These are phyloP conservation scores for Lactarius hatsudake DNA, from an alignment of 768 basidiomycete genomes.

Conservation along the genomic window DNA sequence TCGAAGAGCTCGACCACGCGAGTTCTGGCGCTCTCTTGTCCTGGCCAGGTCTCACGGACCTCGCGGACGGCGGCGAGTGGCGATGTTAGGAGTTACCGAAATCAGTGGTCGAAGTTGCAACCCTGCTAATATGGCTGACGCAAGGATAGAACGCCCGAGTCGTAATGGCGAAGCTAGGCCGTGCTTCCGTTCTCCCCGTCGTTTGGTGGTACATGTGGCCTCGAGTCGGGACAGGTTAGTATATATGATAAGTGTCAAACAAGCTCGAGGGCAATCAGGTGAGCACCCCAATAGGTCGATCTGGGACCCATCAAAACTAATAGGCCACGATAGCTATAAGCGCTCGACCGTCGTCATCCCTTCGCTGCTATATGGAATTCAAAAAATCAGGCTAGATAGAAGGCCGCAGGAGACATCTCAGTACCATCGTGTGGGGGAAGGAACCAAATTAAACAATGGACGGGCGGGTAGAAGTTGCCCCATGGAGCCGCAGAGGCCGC, in stretches of 20 bases:
- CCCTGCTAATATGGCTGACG: not conserved
- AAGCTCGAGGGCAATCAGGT: not conserved
- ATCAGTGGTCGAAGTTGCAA: not conserved
- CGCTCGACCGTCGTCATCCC: not conserved
- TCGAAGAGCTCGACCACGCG: not conserved
- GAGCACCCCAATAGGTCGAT: not conserved
- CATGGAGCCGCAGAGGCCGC: not conserved
- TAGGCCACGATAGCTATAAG: not conserved
- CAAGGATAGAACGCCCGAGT: not conserved
- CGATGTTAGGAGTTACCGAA: not conserved
- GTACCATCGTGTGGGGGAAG: not conserved
- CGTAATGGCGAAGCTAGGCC: not conserved
- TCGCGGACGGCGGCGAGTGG: not conserved
- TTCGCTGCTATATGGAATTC: not conserved
- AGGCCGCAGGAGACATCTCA: not conserved
- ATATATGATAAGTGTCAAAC: slow-evolving; percentile 6
- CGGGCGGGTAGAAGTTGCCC: not conserved
- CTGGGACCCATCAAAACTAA: not conserved
- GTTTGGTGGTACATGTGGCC: slow-evolving; percentile 18
- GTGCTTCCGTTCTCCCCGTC: slow-evolving; percentile 1
- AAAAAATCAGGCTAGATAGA: not conserved
- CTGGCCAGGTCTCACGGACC: not conserved
- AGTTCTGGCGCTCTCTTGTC: not conserved
- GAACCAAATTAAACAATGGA: not conserved
- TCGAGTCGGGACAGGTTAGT: not conserved